Conservation (phyloP, 352 stramenopile species). For the Phytophthora fragariae region DNA sequence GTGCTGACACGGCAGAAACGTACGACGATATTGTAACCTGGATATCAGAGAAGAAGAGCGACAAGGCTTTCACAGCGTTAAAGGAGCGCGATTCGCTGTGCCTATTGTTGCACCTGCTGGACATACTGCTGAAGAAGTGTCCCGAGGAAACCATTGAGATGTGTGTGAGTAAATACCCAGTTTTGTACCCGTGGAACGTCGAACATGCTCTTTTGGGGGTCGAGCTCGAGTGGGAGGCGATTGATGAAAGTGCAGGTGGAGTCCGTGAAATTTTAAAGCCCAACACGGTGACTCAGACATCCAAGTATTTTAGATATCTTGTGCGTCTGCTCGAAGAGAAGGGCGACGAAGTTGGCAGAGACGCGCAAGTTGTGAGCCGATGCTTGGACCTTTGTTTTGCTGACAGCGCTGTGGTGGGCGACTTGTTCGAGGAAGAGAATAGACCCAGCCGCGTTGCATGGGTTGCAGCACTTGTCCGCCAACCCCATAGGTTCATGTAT, state of each 20-base stretch:
- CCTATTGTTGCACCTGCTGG: conserved; percentile 77
- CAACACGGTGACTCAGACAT: conserved; percentile 55
- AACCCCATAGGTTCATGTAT: conserved; percentile 57
- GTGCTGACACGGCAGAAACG: conserved; percentile 73
- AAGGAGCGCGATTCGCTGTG: conserved; percentile 73
- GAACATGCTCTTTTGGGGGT: conserved; percentile 79
- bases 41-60: conserved; percentile 71
- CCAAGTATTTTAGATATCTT: conserved; percentile 79
- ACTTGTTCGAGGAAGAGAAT: conserved; percentile 59
- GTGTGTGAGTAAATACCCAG: conserved; percentile 74
- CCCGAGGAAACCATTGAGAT: conserved; percentile 73
- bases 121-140: conserved; percentile 86
- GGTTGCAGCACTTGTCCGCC: conserved; percentile 56
- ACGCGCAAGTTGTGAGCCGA: conserved; percentile 59
- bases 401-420: conserved; percentile 47
- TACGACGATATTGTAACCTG: conserved; percentile 85
- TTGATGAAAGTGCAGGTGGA: conserved; percentile 32
- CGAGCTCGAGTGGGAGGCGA: conserved; percentile 48
- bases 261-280: conserved; percentile 42
- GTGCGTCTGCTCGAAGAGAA: conserved; percentile 70
- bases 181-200: conserved; percentile 84
- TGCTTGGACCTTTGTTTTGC: conserved; percentile 75
- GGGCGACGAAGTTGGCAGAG: conserved; percentile 47
- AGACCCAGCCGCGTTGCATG: conserved; percentile 40
- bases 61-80: conserved; percentile 53